Evolutionary conservation across 2,329 filamentous ascomycete species (phyloP).

Genomic region (Cladophialophora immunda): DNA sequence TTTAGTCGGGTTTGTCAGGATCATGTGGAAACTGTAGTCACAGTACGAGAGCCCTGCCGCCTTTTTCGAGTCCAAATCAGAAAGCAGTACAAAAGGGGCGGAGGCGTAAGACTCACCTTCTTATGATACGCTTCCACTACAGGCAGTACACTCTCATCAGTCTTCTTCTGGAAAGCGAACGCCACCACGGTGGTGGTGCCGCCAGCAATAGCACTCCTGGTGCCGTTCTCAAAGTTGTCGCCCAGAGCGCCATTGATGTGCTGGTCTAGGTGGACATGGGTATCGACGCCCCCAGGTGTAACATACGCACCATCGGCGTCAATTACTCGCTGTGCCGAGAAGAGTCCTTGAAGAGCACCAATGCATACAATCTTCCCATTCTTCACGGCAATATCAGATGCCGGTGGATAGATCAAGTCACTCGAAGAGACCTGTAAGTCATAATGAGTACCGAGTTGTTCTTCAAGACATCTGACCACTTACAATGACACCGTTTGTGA

Average conservation of each 20-base stretch:
- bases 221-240: slow-evolving; percentile 59
- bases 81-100: not conserved
- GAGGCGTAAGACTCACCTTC: slow-evolving; percentile 44
- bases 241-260: slow-evolving; percentile 35
- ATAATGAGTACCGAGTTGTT: slow-evolving; percentile 39
- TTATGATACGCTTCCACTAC: slow-evolving; percentile 58
- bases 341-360: slow-evolving; percentile 13
- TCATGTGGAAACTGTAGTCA: slow-evolving; percentile 63
- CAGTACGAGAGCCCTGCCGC: slow-evolving; percentile 51
- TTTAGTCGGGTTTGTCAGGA: slow-evolving; percentile 44
- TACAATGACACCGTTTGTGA: slow-evolving; percentile 56
- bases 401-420: slow-evolving; percentile 26
- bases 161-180: slow-evolving; percentile 63
- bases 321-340: slow-evolving; percentile 8
- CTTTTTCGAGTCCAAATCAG: not conserved
- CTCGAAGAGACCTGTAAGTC: slow-evolving; percentile 17
- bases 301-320: slow-evolving; percentile 26
- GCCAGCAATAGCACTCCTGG: slow-evolving; percentile 64
- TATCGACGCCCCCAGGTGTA: slow-evolving; percentile 24
- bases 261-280: slow-evolving; percentile 27
- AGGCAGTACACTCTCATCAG: slow-evolving; percentile 55
- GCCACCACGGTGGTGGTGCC: slow-evolving; percentile 67
- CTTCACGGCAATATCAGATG: slow-evolving; percentile 25
- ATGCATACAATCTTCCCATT: slow-evolving; percentile 20
- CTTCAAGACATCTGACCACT: slow-evolving; percentile 50